Evolutionary conservation across 768 basidiomycete species (phyloP).

Genomic region (Leccinum barrowsii): DNA sequence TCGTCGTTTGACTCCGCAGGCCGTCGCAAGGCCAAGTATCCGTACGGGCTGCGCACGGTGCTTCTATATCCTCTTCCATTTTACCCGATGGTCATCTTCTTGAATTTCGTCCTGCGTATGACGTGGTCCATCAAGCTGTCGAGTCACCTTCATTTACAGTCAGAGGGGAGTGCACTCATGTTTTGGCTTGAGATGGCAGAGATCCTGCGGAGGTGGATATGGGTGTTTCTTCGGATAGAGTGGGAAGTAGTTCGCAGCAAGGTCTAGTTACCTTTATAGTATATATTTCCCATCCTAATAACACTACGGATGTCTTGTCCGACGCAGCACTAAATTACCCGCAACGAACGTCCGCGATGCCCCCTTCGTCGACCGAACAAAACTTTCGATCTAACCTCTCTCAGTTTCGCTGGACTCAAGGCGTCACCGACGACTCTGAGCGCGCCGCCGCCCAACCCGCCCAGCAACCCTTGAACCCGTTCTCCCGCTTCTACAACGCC

Average conservation of each 20-base stretch:
- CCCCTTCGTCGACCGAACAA: slow-evolving; percentile 45
- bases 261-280: neutral
- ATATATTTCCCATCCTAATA: neutral
- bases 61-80: slow-evolving; percentile 77
- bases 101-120: slow-evolving; percentile 86
- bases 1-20: slow-evolving; percentile 18
- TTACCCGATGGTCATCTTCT: slow-evolving; percentile 78
- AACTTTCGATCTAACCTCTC: slow-evolving; percentile 71
- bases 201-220: slow-evolving; percentile 89
- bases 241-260: slow-evolving; percentile 79
- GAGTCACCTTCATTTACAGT: slow-evolving; percentile 72
- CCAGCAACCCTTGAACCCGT: slow-evolving; percentile 50
- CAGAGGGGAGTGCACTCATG: slow-evolving; percentile 78
- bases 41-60: slow-evolving; percentile 70
- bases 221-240: slow-evolving; percentile 96
- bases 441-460: slow-evolving; percentile 31
- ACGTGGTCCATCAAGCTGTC: slow-evolving; percentile 94
- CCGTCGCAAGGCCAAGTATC: slow-evolving; percentile 34
- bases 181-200: slow-evolving; percentile 93
- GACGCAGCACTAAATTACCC: neutral
- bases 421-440: slow-evolving; percentile 68
- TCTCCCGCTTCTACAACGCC: slow-evolving; percentile 83
- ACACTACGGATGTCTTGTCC: neutral
- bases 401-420: slow-evolving; percentile 84
- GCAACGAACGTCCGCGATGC: neutral